Evolutionary conservation across 2,329 filamentous ascomycete genomes (phyloP).

Genomic region (Harringtonia lauricola): DNA sequence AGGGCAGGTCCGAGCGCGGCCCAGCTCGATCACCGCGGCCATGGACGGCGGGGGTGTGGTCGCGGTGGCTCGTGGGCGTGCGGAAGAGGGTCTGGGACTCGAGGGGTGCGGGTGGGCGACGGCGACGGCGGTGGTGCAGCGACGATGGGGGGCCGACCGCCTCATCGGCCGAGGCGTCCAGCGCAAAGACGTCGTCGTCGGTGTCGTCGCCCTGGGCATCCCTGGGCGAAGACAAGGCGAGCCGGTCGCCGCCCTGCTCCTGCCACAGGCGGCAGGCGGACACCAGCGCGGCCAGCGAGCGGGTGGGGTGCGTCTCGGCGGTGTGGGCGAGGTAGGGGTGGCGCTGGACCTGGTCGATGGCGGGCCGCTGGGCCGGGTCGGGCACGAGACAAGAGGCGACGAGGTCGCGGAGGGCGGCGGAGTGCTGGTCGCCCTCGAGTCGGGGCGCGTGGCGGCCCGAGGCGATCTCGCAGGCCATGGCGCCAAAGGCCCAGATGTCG

Average conservation of each 20-base stretch:
- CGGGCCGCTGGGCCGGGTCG: conserved; percentile 55
- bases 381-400: conserved; percentile 64
- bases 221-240: conserved; percentile 48
- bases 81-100: conserved; percentile 37
- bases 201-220: conserved; percentile 43
- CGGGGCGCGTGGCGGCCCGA: conserved; percentile 58
- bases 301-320: conserved; percentile 49
- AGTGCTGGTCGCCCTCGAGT: conserved; percentile 62
- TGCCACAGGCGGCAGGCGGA: conserved; percentile 70
- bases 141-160: conserved; percentile 43
- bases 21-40: conserved; percentile 20
- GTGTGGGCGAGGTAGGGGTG: conserved; percentile 60
- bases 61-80: too few relatives aligned
- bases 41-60: conserved; percentile 51
- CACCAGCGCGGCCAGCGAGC: conserved; percentile 52
- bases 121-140: not conserved
- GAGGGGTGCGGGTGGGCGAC: conserved; percentile 10
- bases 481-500: conserved; percentile 79
- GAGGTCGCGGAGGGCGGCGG: conserved; percentile 54
- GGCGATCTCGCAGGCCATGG: conserved; percentile 71
- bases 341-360: conserved; percentile 56
- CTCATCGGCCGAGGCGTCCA: conserved; percentile 27
- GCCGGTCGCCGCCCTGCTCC: conserved; percentile 57
- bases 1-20: conserved; percentile 42
- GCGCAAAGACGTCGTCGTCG: conserved; percentile 25